A percentile compares a stretch with the other conserved stretches of the same genome.
phyloP scores from a whole-genome alignment of 2,329 filamentous ascomycete species.

The Aspergillus sp. region DNA sequence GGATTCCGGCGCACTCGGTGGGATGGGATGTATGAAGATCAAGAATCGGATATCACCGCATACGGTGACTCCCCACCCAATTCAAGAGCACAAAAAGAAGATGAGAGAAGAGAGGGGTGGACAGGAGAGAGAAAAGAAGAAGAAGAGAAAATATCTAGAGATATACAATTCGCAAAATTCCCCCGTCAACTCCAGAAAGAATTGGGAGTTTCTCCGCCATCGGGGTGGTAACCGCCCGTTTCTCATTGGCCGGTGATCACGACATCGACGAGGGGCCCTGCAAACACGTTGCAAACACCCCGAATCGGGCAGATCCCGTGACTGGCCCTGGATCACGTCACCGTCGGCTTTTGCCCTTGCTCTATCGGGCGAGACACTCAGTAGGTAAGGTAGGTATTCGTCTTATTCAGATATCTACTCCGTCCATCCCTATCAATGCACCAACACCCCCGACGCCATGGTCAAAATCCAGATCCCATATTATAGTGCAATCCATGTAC shows the following conservation, averaged over 20 bases:
- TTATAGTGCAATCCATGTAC: neutral
- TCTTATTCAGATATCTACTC: neutral
- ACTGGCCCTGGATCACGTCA: conserved; percentile 30
- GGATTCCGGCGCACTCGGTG: conserved; percentile 24
- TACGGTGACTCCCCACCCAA: conserved; percentile 31
- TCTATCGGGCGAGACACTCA: conserved; percentile 9
- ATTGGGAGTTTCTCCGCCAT: conserved; percentile 32
- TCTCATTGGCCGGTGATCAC: conserved; percentile 45
- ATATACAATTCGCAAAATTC: neutral
- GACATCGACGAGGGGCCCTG: conserved; percentile 40
- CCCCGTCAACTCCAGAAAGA: neutral
- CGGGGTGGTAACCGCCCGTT: conserved; percentile 34
- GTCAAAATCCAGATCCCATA: neutral
- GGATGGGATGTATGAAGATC: conserved; percentile 23
- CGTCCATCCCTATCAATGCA: neutral
- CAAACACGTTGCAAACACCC: conserved; percentile 26
- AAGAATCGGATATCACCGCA: conserved; percentile 30
- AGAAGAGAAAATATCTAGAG: conserved; percentile 8
- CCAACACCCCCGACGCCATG: neutral
- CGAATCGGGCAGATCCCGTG: conserved; percentile 29
- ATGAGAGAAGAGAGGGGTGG: neutral
- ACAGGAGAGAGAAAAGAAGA: conserved; percentile 13
- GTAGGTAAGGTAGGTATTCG: neutral
- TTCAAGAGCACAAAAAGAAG: conserved; percentile 7
- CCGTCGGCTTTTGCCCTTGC: conserved; percentile 27